phyloP scores from a whole-genome alignment of 2,329 filamentous ascomycete species.

The Apiospora kogelbergensis region DNA sequence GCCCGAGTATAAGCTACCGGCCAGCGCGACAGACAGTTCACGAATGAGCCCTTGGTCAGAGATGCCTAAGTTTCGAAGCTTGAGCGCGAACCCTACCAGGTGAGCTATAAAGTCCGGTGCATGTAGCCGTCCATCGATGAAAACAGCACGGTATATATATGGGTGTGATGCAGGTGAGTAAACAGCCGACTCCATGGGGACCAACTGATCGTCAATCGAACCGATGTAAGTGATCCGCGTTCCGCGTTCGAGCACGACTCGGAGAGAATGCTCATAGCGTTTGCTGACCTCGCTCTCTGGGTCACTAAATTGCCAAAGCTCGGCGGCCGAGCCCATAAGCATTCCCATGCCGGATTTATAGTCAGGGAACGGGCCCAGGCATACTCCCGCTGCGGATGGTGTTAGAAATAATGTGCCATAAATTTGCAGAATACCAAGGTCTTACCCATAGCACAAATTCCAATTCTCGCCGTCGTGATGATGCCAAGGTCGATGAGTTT shows the following conservation, averaged over 20 bases:
- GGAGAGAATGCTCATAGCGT: constrained; percentile 75
- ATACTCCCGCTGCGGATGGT: constrained; percentile 69
- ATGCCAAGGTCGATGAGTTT: constrained; percentile 91
- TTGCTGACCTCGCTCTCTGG: constrained; percentile 79
- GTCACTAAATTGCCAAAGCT: constrained; percentile 91
- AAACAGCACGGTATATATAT: constrained; percentile 93
- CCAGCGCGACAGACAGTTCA: constrained; percentile 83
- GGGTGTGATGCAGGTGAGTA: constrained; percentile 86
- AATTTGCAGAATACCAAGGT: not conserved
- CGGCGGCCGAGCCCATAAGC: constrained; percentile 86
- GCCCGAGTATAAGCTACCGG: constrained; percentile 86
- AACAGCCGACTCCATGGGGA: constrained; percentile 90
- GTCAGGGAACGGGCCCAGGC: constrained; percentile 87
- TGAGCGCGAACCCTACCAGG: constrained; percentile 88
- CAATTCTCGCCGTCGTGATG: constrained; percentile 73
- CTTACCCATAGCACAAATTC: constrained; percentile 75
- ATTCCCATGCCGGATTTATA: constrained; percentile 85
- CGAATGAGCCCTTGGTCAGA: constrained; percentile 91
- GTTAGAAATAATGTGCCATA: not conserved
- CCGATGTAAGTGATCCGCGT: constrained; percentile 85
- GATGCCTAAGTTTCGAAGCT: constrained; percentile 89
- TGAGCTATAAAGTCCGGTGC: constrained; percentile 92
- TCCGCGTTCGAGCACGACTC: constrained; percentile 73
- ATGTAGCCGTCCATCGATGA: constrained; percentile 90
- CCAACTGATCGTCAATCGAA: constrained; percentile 95